Conservation (phyloP, 1,139 yeast genomes). For the Suhomyces anneliseae region DNA sequence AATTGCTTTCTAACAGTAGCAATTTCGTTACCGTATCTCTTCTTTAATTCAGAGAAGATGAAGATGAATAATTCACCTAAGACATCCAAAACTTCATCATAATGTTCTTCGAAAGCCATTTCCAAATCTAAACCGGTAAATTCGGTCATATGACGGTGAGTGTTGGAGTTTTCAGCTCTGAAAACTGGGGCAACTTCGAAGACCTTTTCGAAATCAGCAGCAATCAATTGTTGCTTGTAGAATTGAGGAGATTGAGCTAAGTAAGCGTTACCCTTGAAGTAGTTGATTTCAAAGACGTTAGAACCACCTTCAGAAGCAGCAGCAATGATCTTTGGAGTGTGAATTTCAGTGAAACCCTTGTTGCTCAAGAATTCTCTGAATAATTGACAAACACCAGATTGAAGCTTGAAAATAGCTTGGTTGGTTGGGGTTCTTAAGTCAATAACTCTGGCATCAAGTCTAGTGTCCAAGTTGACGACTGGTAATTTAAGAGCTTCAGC, state of each 20-base stretch:
- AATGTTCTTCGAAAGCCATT: conserved; percentile 97
- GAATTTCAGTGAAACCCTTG: conserved; percentile 81
- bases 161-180: conserved; percentile 98
- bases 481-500: conserved; percentile 93
- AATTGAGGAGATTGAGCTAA: conserved; percentile 98
- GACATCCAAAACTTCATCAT: conserved; percentile 87
- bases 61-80: conserved; percentile 84
- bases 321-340: conserved; percentile 92
- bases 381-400: conserved; percentile 81
- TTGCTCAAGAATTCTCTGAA: conserved; percentile 82
- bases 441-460: conserved; percentile 92
- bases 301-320: conserved; percentile 98
- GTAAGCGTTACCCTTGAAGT: conserved; percentile 90
- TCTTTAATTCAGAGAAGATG: conserved; percentile 80
- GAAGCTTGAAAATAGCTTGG: conserved; percentile 95
- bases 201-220: conserved; percentile 95
- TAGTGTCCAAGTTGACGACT: conserved; percentile 91
- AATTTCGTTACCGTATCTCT: conserved; percentile 78
- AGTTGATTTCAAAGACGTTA: conserved; percentile 88
- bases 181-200: conserved; percentile 97
- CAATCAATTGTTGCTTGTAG: conserved; percentile 96
- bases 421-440: conserved; percentile 95
- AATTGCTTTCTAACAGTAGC: conserved; percentile 89
- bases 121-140: conserved; percentile 96
- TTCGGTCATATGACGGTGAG: conserved; percentile 99